Conservation (phyloP, 495 filamentous ascomycete genomes). For the Penicillium malachiteum region DNA sequence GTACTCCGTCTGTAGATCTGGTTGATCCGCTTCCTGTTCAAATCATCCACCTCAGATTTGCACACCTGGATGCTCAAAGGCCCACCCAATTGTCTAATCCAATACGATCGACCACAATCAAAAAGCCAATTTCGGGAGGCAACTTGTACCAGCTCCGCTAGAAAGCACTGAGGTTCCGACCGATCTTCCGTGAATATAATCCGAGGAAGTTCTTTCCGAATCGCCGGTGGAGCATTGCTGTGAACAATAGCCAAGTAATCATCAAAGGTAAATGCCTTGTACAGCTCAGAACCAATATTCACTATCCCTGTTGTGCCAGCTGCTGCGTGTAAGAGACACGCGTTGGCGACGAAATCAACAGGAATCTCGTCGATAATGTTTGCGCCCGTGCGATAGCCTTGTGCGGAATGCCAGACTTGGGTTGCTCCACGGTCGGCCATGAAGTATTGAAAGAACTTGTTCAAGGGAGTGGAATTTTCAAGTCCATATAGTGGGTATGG, state of each 20-base stretch:
- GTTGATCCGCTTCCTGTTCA: conserved; percentile 24
- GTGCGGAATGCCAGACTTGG: conserved; percentile 35
- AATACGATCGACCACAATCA: conserved; percentile 39
- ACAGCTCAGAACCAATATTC: conserved; percentile 33
- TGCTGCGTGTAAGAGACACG: conserved; percentile 37
- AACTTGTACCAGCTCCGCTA: conserved; percentile 37
- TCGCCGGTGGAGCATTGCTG: conserved; percentile 20
- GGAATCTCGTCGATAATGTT: conserved; percentile 43
- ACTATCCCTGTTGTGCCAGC: conserved; percentile 35
- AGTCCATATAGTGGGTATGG: conserved; percentile 40
- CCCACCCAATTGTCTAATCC: conserved; percentile 33
- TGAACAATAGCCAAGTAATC: conserved; percentile 22
- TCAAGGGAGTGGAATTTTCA: conserved; percentile 34
- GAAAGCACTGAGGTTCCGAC: conserved; percentile 27
- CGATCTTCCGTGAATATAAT: conserved; percentile 32
- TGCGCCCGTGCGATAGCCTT: conserved; percentile 29
- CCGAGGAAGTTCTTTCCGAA: conserved; percentile 23
- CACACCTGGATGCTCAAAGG: conserved; percentile 31
- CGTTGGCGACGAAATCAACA: conserved; percentile 42
- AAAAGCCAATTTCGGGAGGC: conserved; percentile 38
- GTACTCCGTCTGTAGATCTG: conserved; percentile 16
- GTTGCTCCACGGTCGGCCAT: conserved; percentile 26
- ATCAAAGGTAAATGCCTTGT: conserved; percentile 31
- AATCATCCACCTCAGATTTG: conserved; percentile 26
- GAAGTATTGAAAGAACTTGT: conserved; percentile 34